Base-by-base conservation (phyloP, 2,329 filamentous ascomycete genomes). In the Pseudogymnoascus sp. region DNA sequence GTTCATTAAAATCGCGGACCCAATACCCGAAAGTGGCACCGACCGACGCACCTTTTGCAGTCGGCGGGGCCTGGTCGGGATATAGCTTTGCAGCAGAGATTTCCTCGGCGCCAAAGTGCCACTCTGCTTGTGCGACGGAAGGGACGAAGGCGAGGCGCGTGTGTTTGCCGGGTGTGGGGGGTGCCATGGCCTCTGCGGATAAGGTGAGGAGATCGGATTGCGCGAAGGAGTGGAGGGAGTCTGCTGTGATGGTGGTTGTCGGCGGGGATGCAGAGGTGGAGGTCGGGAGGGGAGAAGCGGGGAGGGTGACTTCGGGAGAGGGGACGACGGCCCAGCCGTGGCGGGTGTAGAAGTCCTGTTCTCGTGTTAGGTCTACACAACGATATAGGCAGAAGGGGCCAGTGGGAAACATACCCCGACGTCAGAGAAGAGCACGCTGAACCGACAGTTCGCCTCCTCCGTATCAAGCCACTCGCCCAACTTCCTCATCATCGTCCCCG, bases 251-350 rank as follows among this genome's bases (percentile, higher is more conserved):
- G 23, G 23, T 7, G 2, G 43, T 31, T 52, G 23, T 52, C 3
- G 43, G 6, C 16, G 23, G 23, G 21, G 43, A 52, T 6, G 43
- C 1, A 12, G 43, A 29, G 23, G 14, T 14, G 43, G 43, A 52
- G 14, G 12, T 66, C n/a, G 26, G 66, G 37, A 6, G 62, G 43
- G 7, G 63, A 59, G 55, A 71, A 63, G 37, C 75, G 64, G 38
- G 66, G 52, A 77, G 68, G 11, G 73, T 72, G 1, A 74, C 68
- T 63, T 76, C 71, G 2, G 67, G 66, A 1, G 71, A 72, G 4
- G 70, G 67, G 59, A 72, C 70, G 2, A 72, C 68, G 19, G 66
- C 63, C 75, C 72, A 78, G 35, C 75, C 75, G 6, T 77, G 66
- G 14, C 65, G 66, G 35, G 69, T 63, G 61, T 74, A 76, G 65